A percentile compares a stretch with the other conserved stretches of the same genome.
Conservation (phyloP, 331 rosid genomes). For the Rosa hybrid region DNA sequence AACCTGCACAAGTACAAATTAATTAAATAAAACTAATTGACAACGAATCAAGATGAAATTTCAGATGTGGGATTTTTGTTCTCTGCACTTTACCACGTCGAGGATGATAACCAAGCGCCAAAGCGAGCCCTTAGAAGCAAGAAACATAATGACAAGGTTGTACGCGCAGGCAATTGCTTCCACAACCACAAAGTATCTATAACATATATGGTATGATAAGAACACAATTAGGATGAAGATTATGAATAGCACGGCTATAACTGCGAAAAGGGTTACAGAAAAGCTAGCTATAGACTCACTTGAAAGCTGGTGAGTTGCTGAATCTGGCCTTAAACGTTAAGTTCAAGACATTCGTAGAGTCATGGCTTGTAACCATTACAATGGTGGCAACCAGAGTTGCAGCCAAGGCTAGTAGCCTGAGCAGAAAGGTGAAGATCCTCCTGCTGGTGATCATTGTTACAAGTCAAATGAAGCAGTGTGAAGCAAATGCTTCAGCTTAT, state of each 20-base stretch:
- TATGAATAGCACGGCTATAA: background rate
- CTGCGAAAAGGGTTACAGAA: background rate
- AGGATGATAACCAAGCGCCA: slow-evolving; percentile 40
- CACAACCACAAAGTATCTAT: slow-evolving; percentile 50
- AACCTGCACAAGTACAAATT: slow-evolving; percentile 25
- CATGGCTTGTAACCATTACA: slow-evolving; percentile 50
- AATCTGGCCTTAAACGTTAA: slow-evolving; percentile 49
- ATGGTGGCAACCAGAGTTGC: slow-evolving; percentile 39
- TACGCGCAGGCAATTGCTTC: slow-evolving; percentile 49
- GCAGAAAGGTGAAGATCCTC: slow-evolving; percentile 32
- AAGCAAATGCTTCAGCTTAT: background rate
- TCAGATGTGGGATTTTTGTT: background rate
- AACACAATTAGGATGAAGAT: background rate
- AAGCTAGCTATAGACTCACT: slow-evolving; percentile 20
- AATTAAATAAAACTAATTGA: background rate
- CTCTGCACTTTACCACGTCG: slow-evolving; percentile 39
- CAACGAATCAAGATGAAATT: too few species aligned
- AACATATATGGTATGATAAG: background rate
- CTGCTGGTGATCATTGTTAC: slow-evolving; percentile 27
- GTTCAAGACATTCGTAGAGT: slow-evolving; percentile 38
- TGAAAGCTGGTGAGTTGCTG: slow-evolving; percentile 39
- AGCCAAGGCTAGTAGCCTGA: slow-evolving; percentile 50
- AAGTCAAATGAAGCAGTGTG: slow-evolving; percentile 3
- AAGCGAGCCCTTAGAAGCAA: slow-evolving; percentile 28
- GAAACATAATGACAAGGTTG: slow-evolving; percentile 39